Conservation (phyloP, 2,329 filamentous ascomycete species). For the Clonostachys chloroleuca region DNA sequence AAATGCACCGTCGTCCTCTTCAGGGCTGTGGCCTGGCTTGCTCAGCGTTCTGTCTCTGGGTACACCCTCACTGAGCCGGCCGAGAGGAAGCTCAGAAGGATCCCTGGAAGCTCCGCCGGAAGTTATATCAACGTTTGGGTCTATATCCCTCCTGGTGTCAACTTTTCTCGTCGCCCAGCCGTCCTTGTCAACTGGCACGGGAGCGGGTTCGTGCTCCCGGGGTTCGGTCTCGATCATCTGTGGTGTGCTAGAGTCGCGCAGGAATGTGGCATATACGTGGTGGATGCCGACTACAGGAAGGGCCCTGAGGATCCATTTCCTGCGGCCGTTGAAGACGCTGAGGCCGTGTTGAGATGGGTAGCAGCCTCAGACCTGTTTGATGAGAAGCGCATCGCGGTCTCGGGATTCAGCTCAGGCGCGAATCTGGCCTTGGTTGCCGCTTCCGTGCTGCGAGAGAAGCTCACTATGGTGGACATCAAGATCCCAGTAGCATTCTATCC, state of each 20-base stretch:
- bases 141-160: constrained; percentile 10
- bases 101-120: constrained; percentile 17
- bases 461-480: constrained; percentile 35
- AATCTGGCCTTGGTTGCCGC: constrained; percentile 30
- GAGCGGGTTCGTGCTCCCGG: constrained; percentile 22
- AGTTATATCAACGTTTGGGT: constrained; percentile 19
- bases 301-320: constrained; percentile 36
- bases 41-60: neutral
- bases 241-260: constrained; percentile 26
- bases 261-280: constrained; percentile 12
- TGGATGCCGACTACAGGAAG: constrained; percentile 31
- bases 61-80: constrained; percentile 4
- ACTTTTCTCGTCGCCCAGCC: too few species aligned
- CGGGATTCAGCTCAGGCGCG: constrained; percentile 40
- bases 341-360: constrained; percentile 28
- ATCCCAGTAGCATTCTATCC: neutral
- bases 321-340: constrained; percentile 15
- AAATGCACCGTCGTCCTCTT: constrained; percentile 8
- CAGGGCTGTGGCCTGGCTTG: constrained; percentile 8
- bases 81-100: constrained; percentile 7
- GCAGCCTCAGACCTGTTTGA: constrained; percentile 19
- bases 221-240: constrained; percentile 28
- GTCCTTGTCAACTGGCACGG: constrained; percentile 23
- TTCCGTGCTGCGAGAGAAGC: constrained; percentile 14
- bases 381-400: constrained; percentile 28